These are phyloP conservation scores for Pseudocercospora fijiensis DNA, from an alignment of 2,329 filamentous ascomycete genomes.

Conservation along the genomic window DNA sequence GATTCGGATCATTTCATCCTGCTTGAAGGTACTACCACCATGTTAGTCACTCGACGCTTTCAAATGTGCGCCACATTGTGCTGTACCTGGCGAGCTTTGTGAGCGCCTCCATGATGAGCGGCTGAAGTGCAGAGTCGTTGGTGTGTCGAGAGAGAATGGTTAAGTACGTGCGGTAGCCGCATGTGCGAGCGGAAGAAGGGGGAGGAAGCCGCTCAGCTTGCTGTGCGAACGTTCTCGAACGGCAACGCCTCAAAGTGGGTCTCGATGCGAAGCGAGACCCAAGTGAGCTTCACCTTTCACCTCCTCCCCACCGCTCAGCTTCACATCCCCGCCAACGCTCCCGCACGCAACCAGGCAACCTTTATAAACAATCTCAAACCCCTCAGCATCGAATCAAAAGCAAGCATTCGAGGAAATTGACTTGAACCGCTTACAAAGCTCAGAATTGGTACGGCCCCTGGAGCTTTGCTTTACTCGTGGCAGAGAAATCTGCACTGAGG, in stretches of 20 bases:
- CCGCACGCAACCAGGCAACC: background rate
- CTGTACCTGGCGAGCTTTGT: no score
- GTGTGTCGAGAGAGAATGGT: no score
- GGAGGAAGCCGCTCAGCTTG: no score
- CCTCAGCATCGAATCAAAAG: background rate
- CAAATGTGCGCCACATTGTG: no score
- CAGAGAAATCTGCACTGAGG: background rate
- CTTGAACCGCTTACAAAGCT: background rate
- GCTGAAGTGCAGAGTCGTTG: no score
- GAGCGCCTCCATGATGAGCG: no score
- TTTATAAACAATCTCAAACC: background rate
- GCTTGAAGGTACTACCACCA: background rate
- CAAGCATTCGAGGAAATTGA: background rate
- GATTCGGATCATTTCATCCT: slow-evolving; percentile 1
- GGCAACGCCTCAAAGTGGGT: no score
- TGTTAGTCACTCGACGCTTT: background rate
- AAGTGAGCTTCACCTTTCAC: background rate
- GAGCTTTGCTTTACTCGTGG: background rate
- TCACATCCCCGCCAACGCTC: background rate
- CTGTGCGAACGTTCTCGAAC: no score
- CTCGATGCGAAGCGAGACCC: no score
- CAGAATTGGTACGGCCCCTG: background rate
- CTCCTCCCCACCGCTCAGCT: background rate
- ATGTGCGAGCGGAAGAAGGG: no score
- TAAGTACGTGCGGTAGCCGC: no score